Evolutionary conservation across 202 grass and related monocot genomes (phyloP), one percentile per base, ranked within the genome.

Genomic region (Bolboschoenoplectus hybrid): DNA sequence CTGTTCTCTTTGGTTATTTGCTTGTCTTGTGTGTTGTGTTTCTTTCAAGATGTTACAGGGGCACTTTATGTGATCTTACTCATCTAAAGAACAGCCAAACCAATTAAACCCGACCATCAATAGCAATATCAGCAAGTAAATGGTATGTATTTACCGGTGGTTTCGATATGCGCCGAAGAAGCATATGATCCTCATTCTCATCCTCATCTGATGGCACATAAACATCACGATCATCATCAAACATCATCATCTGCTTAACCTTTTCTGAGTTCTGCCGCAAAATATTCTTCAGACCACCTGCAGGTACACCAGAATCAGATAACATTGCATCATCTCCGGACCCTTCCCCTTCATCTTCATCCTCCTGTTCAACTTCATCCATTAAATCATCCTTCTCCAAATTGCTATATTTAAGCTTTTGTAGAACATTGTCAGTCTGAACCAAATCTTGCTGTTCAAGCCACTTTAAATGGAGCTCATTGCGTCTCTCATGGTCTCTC

Each of bases 381-480:
- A 87, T 89, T 84, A 90, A 62, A 74, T 86, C 85, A 88, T 92
- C 93, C 74, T 90, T 87, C 61, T 90, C 88, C 70, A 92, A 71
- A 56, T 91, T 73, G 38, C 85, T 72, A 82, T 76, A 90, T 82
- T 91, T 98, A 51, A 98, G 84, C 76, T 65, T 98, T 76, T 98
- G 91, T 40, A 98, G 74, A 82, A 95, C 74, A 85, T 91, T 94
- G 70, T 92, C 90, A 82, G 91, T 98, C 83, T 93, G 87, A 81
- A 67, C 89, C 46, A 77, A 86, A 91, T 98, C 96, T 89, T 95
- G 91, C 74, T 98, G 90, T 60, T 93, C 62, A 82, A 98, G 90
- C 93, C 96, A 98, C 86, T 95, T 98, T 72, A 91, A 91, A 88
- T 98, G 96, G 79, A 98, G 93, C 34, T 87, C 89, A 79, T 95